These are phyloP conservation scores for Dactylellina leptospora DNA, from an alignment of 2,329 filamentous ascomycete genomes.

Conservation along the genomic window DNA sequence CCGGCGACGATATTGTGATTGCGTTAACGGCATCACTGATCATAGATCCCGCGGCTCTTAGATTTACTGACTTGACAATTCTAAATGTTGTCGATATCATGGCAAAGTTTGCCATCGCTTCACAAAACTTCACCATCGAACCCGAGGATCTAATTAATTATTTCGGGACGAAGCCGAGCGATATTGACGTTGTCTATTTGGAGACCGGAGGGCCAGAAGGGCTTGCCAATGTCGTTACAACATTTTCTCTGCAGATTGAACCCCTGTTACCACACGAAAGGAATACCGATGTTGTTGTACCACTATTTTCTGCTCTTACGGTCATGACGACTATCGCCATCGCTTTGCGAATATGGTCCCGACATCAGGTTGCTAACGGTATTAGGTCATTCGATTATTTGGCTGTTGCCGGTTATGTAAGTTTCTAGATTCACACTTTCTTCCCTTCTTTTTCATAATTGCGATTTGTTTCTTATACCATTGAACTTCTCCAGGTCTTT, in stretches of 20 bases:
- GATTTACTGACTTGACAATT: neutral
- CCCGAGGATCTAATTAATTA: neutral
- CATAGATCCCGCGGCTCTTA: neutral
- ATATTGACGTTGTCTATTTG: neutral
- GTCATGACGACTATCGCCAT: slow-evolving; percentile 30
- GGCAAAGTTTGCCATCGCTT: neutral
- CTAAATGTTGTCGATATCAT: slow-evolving; percentile 2
- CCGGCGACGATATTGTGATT: neutral
- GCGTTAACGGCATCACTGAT: neutral
- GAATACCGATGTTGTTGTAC: slow-evolving; percentile 8
- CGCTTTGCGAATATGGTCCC: slow-evolving; percentile 25
- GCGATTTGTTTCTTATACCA: neutral
- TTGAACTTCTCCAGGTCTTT: slow-evolving; percentile 4
- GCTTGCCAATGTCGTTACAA: neutral
- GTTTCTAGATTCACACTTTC: too few relatives aligned
- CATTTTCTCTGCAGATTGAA: neutral
- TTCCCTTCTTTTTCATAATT: neutral
- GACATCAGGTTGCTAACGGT: slow-evolving; percentile 24
- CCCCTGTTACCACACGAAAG: neutral
- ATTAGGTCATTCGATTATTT: slow-evolving; percentile 26
- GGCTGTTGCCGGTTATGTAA: slow-evolving; percentile 28
- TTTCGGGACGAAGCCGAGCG: slow-evolving; percentile 16
- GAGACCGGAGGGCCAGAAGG: neutral
- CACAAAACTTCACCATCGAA: neutral
- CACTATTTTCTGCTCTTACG: slow-evolving; percentile 21